These are phyloP conservation scores for Erodium chrysanthum DNA, from an alignment of 441 rosid species.

Conservation along the genomic window DNA sequence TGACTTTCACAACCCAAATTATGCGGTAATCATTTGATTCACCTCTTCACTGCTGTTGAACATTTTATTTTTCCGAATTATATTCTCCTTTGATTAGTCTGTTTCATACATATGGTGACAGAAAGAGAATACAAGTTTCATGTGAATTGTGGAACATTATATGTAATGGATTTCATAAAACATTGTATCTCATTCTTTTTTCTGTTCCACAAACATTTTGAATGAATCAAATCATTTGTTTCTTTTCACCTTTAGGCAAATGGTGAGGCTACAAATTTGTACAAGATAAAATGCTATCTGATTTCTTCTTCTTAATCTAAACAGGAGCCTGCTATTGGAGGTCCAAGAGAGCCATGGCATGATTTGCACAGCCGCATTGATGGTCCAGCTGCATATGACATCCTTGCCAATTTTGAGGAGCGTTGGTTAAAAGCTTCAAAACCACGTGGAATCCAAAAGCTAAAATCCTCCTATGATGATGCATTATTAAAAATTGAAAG, in stretches of 20 bases:
- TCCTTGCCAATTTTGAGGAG: slow-evolving; percentile 80
- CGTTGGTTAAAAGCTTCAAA: slow-evolving; percentile 82
- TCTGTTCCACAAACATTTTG: neutral
- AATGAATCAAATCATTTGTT: too few relatives aligned
- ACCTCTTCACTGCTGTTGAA: neutral
- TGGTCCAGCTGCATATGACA: slow-evolving; percentile 97
- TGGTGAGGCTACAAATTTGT: too few relatives aligned
- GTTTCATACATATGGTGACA: too few relatives aligned
- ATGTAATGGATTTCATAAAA: too few relatives aligned
- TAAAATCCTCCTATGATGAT: slow-evolving; percentile 56
- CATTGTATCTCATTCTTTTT: too few relatives aligned
- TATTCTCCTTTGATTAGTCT: too few relatives aligned
- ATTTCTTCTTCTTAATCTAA: too few relatives aligned
- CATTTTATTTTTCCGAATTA: too few relatives aligned
- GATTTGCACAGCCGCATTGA: slow-evolving; percentile 80
- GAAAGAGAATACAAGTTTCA: too few relatives aligned
- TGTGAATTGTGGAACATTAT: too few relatives aligned
- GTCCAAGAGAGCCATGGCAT: slow-evolving; percentile 97
- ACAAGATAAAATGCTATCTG: too few relatives aligned
- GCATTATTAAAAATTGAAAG: slow-evolving; percentile 69
- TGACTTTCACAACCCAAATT: slow-evolving; percentile 87
- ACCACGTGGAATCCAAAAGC: slow-evolving; percentile 54
- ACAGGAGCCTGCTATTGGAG: slow-evolving; percentile 49
- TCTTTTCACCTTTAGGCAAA: too few relatives aligned
- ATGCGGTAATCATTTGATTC: slow-evolving; percentile 40